Conservation (phyloP, 192 early-diverging fungal genomes). For the Funneliformis geosporum region DNA sequence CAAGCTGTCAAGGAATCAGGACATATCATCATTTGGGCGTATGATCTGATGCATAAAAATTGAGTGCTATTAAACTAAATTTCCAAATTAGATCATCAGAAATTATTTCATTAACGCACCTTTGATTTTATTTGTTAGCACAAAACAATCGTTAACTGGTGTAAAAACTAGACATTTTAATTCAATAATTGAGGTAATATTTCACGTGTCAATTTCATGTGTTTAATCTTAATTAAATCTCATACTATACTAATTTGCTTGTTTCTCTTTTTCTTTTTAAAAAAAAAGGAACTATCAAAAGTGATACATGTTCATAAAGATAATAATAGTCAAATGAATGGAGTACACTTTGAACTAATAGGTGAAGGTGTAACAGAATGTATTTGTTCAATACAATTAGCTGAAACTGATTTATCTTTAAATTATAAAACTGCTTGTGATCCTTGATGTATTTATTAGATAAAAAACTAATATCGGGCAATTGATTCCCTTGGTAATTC, state of each 20-base stretch:
- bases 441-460: conserved; percentile 83
- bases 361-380: conserved; percentile 97
- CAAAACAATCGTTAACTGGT: conserved; percentile 75
- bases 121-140: conserved; percentile 43
- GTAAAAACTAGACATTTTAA: conserved; percentile 92
- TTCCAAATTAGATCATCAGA: not conserved
- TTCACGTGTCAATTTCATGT: not conserved
- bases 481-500: conserved; percentile 58
- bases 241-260: not conserved
- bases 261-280: not conserved
- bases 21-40: conserved; percentile 92
- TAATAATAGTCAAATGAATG: conserved; percentile 72
- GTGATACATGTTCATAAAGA: conserved; percentile 83
- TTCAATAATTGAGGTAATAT: conserved; percentile 70
- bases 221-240: not conserved
- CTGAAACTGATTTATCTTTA: conserved; percentile 72
- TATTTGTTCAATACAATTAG: conserved; percentile 95
- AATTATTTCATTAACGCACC: not conserved
- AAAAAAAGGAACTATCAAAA: conserved; percentile 76
- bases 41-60: conserved; percentile 99
- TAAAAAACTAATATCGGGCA: conserved; percentile 58
- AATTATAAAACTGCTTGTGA: conserved; percentile 98
- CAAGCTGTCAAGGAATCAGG: conserved; percentile 82
- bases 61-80: conserved; percentile 33
- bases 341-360: conserved; percentile 97